Conservation (phyloP, 2,329 filamentous ascomycete species). For the Claviceps arundinis region DNA sequence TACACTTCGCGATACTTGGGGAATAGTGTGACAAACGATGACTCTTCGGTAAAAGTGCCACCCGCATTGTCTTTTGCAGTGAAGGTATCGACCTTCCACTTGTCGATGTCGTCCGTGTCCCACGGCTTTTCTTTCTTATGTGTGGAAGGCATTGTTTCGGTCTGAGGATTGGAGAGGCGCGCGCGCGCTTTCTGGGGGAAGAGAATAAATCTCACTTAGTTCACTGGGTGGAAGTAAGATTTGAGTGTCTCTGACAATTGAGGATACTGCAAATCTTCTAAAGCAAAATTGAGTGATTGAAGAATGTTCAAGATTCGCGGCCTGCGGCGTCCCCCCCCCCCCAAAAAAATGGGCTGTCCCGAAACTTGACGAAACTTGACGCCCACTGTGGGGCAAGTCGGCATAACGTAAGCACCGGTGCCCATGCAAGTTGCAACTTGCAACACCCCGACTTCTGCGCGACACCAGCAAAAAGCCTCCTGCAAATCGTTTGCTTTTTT, state of each 20-base stretch:
- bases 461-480: neutral
- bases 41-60: constrained; percentile 85
- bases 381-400: neutral
- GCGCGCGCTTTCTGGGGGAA: neutral
- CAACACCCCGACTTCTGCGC: neutral
- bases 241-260: neutral
- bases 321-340: neutral
- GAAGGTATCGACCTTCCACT: constrained; percentile 88
- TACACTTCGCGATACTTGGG: constrained; percentile 96
- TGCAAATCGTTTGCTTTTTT: neutral
- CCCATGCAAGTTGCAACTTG: neutral
- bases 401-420: neutral
- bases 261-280: neutral
- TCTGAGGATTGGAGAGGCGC: neutral
- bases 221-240: neutral
- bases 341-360: constrained; percentile 1
- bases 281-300: neutral
- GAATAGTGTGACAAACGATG: constrained; percentile 75
- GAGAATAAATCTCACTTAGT: neutral
- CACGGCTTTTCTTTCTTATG: constrained; percentile 84
- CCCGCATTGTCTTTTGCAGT: constrained; percentile 72
- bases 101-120: constrained; percentile 95
- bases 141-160: constrained; percentile 61
- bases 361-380: neutral
- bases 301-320: neutral